phyloP scores from a whole-genome alignment of 345 rosid genomes.

The Salix purpurea region DNA sequence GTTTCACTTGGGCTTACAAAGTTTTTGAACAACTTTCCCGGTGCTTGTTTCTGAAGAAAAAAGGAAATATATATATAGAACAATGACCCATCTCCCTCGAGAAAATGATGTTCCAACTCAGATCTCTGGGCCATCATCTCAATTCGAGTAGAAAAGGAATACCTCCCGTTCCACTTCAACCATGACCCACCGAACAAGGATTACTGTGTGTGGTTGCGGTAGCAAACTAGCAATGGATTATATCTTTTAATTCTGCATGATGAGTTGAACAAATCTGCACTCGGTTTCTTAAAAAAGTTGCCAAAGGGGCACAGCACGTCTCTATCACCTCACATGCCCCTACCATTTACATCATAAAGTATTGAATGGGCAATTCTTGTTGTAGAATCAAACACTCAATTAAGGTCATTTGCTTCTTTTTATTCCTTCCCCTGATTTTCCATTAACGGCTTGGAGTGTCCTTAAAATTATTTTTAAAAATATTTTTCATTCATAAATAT shows the following conservation, averaged over 20 bases:
- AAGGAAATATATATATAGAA: not conserved
- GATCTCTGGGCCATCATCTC: not conserved
- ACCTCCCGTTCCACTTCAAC: conserved; percentile 19
- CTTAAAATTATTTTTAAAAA: too few relatives aligned
- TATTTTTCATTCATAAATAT: too few relatives aligned
- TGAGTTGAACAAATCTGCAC: not conserved
- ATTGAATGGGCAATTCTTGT: not conserved
- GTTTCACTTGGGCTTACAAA: rapidly evolving
- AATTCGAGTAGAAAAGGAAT: conserved; percentile 20
- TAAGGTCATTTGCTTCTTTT: too few relatives aligned
- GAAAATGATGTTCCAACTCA: conserved; percentile 18
- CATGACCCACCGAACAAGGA: conserved; percentile 15
- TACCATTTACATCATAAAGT: not conserved
- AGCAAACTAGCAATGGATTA: not conserved
- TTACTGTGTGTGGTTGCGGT: not conserved
- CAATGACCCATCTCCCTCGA: not conserved
- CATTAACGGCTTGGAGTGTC: too few relatives aligned
- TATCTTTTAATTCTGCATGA: not conserved
- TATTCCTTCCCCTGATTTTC: too few relatives aligned
- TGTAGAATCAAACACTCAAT: not conserved
- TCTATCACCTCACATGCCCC: not conserved
- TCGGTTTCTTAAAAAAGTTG: not conserved
- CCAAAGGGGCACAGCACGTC: not conserved
- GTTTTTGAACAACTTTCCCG: not conserved
- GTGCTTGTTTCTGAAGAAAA: not conserved